phyloP scores from a whole-genome alignment of 169 alveolate genomes.

The Neospora caninum region DNA sequence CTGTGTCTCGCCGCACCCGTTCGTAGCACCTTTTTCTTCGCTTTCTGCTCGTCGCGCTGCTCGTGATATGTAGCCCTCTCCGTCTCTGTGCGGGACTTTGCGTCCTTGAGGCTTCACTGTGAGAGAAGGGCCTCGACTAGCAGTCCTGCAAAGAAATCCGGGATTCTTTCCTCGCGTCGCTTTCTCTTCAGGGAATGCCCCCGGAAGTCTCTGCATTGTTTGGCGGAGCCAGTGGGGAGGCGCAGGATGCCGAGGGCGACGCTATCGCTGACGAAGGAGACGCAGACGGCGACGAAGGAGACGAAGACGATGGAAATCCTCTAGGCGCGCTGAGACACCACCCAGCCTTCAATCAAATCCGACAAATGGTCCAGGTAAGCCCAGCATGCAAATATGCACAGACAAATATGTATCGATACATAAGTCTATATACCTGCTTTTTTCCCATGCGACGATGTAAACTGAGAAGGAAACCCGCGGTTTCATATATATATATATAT shows the following conservation, averaged over 20 bases:
- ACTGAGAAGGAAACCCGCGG: too few species aligned
- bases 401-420: not conserved
- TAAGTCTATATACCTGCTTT: not conserved
- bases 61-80: too few species aligned
- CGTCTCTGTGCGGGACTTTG: not conserved
- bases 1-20: too few species aligned
- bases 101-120: not conserved
- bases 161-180: not conserved
- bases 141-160: too few species aligned
- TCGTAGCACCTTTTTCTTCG: too few species aligned
- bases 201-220: not conserved
- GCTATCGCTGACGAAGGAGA: not conserved
- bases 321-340: constrained; percentile 76
- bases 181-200: constrained; percentile 12
- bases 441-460: not conserved
- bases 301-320: constrained; percentile 48
- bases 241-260: constrained; percentile 51
- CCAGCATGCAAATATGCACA: not conserved
- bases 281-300: constrained; percentile 17
- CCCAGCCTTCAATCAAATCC: constrained; percentile 84
- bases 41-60: too few species aligned
- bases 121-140: too few species aligned
- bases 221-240: constrained; percentile 59
- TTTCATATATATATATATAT: too few species aligned
- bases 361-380: constrained; percentile 77